Evolutionary conservation across 768 basidiomycete species (phyloP).

Genomic region (Suillus fuscotomentosus): DNA sequence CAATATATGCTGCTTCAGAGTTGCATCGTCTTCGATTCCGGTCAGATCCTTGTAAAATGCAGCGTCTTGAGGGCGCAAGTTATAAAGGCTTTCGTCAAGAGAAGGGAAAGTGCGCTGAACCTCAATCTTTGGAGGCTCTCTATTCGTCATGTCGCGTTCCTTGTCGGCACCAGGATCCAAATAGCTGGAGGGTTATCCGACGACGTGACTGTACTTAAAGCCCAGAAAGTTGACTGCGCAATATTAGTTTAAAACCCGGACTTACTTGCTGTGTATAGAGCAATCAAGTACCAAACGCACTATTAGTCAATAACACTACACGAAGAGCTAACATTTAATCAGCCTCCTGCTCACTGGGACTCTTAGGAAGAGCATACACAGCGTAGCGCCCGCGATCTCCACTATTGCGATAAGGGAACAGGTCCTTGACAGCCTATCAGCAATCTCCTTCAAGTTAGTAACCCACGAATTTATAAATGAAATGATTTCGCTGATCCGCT

Average conservation of each 20-base stretch:
- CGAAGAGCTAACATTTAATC: background rate
- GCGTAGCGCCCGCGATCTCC: background rate
- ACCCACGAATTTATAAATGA: background rate
- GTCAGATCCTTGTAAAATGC: slow-evolving; percentile 23
- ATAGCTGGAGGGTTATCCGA: background rate
- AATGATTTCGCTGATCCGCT: background rate
- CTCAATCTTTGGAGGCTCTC: background rate
- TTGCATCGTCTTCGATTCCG: slow-evolving; percentile 24
- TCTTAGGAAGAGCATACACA: background rate
- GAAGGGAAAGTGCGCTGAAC: background rate
- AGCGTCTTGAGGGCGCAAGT: background rate
- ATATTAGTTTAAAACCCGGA: background rate
- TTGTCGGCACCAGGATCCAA: background rate
- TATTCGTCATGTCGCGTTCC: background rate
- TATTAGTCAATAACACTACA: background rate
- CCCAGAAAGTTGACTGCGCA: background rate
- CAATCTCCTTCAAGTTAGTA: background rate
- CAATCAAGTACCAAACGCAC: background rate
- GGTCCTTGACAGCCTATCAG: background rate
- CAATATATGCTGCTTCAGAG: slow-evolving; percentile 25
- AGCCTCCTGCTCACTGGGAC: background rate
- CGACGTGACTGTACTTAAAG: background rate
- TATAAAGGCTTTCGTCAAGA: slow-evolving; percentile 7
- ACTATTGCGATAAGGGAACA: too few species aligned
- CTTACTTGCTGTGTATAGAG: background rate